Conservation (phyloP, 2,329 filamentous ascomycete genomes). For the Fusarium praegraminearum region DNA sequence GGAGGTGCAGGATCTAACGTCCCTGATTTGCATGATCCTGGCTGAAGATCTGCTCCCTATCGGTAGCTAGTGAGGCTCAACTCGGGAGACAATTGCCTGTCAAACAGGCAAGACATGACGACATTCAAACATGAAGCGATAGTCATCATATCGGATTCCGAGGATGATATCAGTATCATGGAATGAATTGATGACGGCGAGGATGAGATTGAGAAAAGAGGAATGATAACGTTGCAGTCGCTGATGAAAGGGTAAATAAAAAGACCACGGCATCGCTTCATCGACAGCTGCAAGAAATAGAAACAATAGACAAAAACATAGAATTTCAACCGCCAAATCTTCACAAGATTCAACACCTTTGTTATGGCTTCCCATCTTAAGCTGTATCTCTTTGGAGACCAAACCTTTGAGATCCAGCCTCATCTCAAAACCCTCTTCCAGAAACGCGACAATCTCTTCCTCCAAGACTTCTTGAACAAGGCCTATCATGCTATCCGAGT, state of each 20-base stretch:
- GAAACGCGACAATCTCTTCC: conserved; percentile 40
- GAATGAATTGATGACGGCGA: not conserved
- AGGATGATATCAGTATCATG: not conserved
- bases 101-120: not conserved
- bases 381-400: conserved; percentile 40
- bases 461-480: conserved; percentile 36
- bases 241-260: conserved; percentile 2
- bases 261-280: conserved; percentile 3
- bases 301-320: conserved; percentile 9
- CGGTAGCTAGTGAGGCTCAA: conserved; percentile 11
- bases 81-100: conserved; percentile 1
- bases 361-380: conserved; percentile 25
- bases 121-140: not conserved
- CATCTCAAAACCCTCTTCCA: conserved; percentile 31
- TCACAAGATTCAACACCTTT: conserved; percentile 40
- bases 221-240: not conserved
- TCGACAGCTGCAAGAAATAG: not conserved
- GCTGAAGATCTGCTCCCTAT: conserved; percentile 1
- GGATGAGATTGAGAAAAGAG: not conserved
- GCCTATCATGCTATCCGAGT: conserved; percentile 34
- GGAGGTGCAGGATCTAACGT: not conserved
- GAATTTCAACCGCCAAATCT: conserved; percentile 30
- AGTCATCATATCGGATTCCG: conserved; percentile 20
- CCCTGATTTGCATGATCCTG: not conserved
- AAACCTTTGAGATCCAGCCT: conserved; percentile 39